These are phyloP conservation scores for Jackrogersella minutella DNA, from an alignment of 495 filamentous ascomycete species.

Conservation along the genomic window DNA sequence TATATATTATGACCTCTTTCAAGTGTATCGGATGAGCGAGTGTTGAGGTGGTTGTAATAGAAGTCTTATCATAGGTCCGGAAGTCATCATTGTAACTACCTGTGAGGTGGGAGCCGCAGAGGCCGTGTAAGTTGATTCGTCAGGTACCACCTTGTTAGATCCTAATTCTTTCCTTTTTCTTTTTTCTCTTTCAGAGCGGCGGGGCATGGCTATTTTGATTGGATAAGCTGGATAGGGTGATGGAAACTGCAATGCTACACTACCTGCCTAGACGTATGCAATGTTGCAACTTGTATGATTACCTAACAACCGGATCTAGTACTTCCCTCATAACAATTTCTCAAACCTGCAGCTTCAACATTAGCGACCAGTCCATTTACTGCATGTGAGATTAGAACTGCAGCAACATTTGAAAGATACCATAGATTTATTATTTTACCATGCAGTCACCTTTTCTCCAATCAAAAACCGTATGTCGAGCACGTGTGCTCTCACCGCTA, in stretches of 20 bases:
- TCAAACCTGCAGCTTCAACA: no score
- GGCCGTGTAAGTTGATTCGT: conserved; percentile 30
- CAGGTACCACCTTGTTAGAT: conserved; percentile 3
- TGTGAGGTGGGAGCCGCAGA: not conserved
- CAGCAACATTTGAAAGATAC: conserved; percentile 2
- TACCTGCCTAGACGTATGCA: not conserved
- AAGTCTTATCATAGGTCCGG: no score
- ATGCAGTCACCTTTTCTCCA: conserved; percentile 14
- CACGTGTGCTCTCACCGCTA: conserved; percentile 37
- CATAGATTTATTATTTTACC: conserved; percentile 6
- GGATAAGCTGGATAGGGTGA: not conserved
- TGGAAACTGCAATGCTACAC: not conserved
- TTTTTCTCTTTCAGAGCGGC: not conserved
- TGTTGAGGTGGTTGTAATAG: no score
- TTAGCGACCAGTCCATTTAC: not conserved
- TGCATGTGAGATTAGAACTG: conserved; percentile 12
- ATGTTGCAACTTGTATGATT: conserved; percentile 11
- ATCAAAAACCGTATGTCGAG: conserved; percentile 18
- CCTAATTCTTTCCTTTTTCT: no score
- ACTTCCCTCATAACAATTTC: no score
- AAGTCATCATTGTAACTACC: not conserved
- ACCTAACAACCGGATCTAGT: conserved; percentile 28
- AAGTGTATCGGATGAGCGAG: no score
- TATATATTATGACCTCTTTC: no score
- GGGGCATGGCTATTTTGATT: not conserved